phyloP scores from a whole-genome alignment of 495 filamentous ascomycete genomes.

The Annulohypoxylon moriforme region DNA sequence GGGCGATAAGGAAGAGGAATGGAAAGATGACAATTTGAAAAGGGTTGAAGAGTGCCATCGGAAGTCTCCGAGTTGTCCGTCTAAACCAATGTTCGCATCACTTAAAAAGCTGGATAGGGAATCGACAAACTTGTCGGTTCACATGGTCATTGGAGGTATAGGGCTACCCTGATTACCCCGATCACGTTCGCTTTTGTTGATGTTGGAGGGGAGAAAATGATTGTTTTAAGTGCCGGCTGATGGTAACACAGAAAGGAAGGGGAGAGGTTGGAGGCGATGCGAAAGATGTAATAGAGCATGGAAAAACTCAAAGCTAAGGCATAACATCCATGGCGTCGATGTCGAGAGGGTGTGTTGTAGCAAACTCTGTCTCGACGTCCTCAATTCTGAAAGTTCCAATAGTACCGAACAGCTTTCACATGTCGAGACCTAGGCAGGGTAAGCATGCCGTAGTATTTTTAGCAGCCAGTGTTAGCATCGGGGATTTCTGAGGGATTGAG shows the following conservation, averaged over 20 bases:
- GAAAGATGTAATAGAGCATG: conserved; percentile 18
- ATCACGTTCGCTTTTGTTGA: conserved; percentile 1
- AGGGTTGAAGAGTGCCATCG: conserved; percentile 61
- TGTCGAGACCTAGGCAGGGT: conserved; percentile 7
- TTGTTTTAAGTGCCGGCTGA: conserved; percentile 12
- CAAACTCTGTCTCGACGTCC: conserved; percentile 25
- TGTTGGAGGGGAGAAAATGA: background rate
- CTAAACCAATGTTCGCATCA: conserved; percentile 8
- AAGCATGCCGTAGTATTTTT: background rate
- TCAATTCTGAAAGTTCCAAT: background rate
- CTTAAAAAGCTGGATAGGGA: conserved; percentile 13
- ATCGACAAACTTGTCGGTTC: conserved; percentile 15
- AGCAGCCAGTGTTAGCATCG: background rate
- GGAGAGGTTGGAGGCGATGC: conserved; percentile 17
- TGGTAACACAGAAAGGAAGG: conserved; percentile 17
- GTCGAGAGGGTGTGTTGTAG: conserved; percentile 27
- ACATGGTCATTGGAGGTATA: conserved; percentile 22
- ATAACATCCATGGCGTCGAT: conserved; percentile 27
- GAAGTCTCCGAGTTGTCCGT: background rate
- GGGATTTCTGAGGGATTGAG: background rate
- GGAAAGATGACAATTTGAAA: conserved; percentile 69
- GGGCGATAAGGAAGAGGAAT: conserved; percentile 70
- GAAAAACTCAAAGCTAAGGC: conserved; percentile 37
- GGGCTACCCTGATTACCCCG: conserved; percentile 8
- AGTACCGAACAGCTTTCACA: conserved; percentile 27